A percentile compares a stretch with the other conserved stretches of the same genome.
These are phyloP conservation scores for Mortierella sp. DNA, from an alignment of 371 early-diverging fungal species.

Conservation along the genomic window DNA sequence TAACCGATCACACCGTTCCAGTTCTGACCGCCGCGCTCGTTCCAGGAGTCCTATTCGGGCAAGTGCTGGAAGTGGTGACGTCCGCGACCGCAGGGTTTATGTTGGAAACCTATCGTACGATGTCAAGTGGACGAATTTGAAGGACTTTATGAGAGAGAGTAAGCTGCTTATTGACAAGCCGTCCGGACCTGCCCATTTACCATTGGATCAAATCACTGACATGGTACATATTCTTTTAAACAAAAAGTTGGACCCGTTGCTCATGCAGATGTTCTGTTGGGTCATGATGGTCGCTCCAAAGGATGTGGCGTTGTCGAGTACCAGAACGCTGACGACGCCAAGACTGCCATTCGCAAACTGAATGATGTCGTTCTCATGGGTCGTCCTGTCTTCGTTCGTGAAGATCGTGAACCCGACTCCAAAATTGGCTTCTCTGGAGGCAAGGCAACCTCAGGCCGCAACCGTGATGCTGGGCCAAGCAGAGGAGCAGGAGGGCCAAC, in stretches of 20 bases:
- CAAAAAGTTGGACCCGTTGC: slow-evolving; percentile 49
- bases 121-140: slow-evolving; percentile 71
- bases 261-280: slow-evolving; percentile 44
- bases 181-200: not conserved
- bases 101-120: slow-evolving; percentile 77
- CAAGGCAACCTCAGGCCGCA: slow-evolving; percentile 2
- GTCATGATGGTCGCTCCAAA: slow-evolving; percentile 54
- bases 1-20: slow-evolving; percentile 9
- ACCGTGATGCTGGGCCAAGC: slow-evolving; percentile 3
- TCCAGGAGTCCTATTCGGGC: slow-evolving; percentile 41
- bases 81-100: slow-evolving; percentile 66
- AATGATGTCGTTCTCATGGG: slow-evolving; percentile 82
- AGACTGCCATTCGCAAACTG: slow-evolving; percentile 82
- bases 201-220: not conserved
- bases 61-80: not conserved
- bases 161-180: slow-evolving; percentile 3
- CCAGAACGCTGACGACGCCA: slow-evolving; percentile 82
- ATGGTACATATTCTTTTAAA: not conserved
- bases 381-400: slow-evolving; percentile 84
- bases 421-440: slow-evolving; percentile 60
- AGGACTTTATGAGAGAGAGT: slow-evolving; percentile 88
- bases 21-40: slow-evolving; percentile 17
- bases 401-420: slow-evolving; percentile 73
- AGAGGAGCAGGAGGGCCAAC: slow-evolving; percentile 34
- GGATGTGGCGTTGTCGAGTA: slow-evolving; percentile 81